These are phyloP conservation scores for Fusarium longipes DNA, from an alignment of 2,329 filamentous ascomycete genomes.

Conservation along the genomic window DNA sequence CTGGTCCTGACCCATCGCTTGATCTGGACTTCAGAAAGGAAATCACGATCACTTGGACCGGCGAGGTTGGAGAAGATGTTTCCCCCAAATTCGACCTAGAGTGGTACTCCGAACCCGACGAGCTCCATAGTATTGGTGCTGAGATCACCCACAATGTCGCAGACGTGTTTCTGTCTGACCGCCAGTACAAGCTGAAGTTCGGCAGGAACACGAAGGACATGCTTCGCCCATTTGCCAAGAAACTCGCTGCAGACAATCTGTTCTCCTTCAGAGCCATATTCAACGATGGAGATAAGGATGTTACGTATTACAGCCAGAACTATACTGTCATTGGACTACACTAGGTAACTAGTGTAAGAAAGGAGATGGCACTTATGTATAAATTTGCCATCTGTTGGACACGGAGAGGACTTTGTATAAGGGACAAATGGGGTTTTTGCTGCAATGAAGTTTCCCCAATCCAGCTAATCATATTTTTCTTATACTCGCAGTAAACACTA, in stretches of 20 bases:
- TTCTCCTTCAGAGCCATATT: conserved; percentile 4
- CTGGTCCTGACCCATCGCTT: conserved; percentile 2
- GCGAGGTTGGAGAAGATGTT: background rate
- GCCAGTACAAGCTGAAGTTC: background rate
- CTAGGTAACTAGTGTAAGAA: background rate
- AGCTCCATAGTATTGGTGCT: background rate
- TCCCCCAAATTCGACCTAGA: background rate
- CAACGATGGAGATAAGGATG: background rate
- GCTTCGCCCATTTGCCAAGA: background rate
- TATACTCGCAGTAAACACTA: background rate
- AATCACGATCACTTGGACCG: conserved; percentile 2
- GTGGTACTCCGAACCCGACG: conserved; percentile 1
- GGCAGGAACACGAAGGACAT: background rate
- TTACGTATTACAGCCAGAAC: background rate
- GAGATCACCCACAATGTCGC: background rate
- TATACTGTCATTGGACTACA: background rate
- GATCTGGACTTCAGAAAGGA: background rate
- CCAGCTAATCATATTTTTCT: background rate
- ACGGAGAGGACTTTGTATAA: background rate
- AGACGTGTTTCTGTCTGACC: background rate
- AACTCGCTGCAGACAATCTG: background rate
- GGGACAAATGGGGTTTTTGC: background rate
- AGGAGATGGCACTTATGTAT: background rate
- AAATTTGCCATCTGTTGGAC: background rate
- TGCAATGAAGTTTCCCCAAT: background rate